Conservation (phyloP, 2,329 filamentous ascomycete genomes). For the Mariannaea elegans region DNA sequence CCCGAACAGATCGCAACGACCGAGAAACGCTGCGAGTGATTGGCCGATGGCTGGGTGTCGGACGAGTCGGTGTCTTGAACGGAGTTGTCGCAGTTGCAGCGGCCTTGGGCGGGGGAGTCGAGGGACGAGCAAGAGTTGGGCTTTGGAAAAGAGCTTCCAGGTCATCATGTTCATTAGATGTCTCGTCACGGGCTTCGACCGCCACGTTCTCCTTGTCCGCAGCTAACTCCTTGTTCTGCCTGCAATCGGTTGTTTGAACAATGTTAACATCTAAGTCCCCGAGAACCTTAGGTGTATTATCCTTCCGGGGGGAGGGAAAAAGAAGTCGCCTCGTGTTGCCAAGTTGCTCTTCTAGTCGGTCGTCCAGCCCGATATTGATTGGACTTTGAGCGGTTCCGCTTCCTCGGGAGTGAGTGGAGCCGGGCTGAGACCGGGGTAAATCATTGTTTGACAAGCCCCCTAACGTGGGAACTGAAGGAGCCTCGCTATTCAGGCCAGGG, state of each 20-base stretch:
- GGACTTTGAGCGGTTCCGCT: constrained; percentile 66
- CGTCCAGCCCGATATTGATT: constrained; percentile 51
- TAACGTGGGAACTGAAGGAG: constrained; percentile 1
- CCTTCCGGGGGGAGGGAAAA: constrained; percentile 79
- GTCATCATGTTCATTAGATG: constrained; percentile 55
- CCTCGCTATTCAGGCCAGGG: constrained; percentile 12
- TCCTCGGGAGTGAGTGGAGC: constrained; percentile 63
- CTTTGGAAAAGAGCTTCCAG: constrained; percentile 74
- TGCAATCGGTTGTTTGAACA: constrained; percentile 53
- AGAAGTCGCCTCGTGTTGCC: constrained; percentile 73
- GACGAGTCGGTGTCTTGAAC: constrained; percentile 71
- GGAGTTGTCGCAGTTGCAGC: constrained; percentile 48
- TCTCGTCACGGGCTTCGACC: constrained; percentile 51
- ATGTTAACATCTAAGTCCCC: constrained; percentile 65
- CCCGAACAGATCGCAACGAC: constrained; percentile 59
- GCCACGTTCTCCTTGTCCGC: constrained; percentile 58
- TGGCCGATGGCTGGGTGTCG: constrained; percentile 68
- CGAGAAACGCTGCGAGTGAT: constrained; percentile 69
- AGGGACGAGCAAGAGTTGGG: constrained; percentile 55
- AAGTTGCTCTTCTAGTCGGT: constrained; percentile 53
- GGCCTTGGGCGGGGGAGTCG: constrained; percentile 60
- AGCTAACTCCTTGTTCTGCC: constrained; percentile 46
- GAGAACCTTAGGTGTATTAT: constrained; percentile 68
- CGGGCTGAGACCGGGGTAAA: constrained; percentile 40
- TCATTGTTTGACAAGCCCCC: constrained; percentile 22